Evolutionary conservation across 2,329 filamentous ascomycete genomes (phyloP), one percentile per base, ranked within the genome.

Genomic region (Diplodia scrobiculata): DNA sequence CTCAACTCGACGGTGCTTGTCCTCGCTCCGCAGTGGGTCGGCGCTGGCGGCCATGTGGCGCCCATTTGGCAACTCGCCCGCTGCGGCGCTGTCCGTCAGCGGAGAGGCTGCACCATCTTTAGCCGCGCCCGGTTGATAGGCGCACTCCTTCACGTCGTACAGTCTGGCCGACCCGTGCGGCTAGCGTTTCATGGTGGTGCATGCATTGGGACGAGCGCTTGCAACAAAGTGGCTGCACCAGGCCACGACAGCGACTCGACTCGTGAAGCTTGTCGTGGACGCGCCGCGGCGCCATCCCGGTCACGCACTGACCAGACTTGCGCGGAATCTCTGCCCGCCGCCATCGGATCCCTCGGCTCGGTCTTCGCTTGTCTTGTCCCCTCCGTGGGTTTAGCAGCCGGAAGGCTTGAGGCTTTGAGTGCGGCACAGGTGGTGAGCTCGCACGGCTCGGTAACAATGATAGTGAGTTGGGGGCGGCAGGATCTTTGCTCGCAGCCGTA

Each of bases 61-160:
- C 27, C n/a, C 45, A 50, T 62, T 62, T 47, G 58, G 58, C 25
- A 62, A 62, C 58, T n/a, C 38, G 58, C 27, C 58, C 58, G 58
- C 58, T 50, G 58, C 58, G n/a, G 29, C 58, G 55, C 55, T 60
- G 38, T 13, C 55, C 10, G 21, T 29, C 54, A 29, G 34, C 54
- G 36, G 36, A 17, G 34, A 27, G 54, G 27, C 58, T 50, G 27
- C n/a, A 25, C 45, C 45, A 34, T 11, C 45, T 50, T 36, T 36
- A 50, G 27, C 58, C 58, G 58, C 45, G 58, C 29, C n/a, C 58
- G 6, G n/a, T 27, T 50, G 58, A 62, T 62, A 62, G 41, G 41
- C 11, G 45, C n/a, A 9, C n/a, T 14, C 41, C 14, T 48, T 5
- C 6, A 45, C 17, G 41, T 48, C 14, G 55, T 27, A 25, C 55